phyloP scores from a whole-genome alignment of 257 asterid species.

The Solanum rostratum region DNA sequence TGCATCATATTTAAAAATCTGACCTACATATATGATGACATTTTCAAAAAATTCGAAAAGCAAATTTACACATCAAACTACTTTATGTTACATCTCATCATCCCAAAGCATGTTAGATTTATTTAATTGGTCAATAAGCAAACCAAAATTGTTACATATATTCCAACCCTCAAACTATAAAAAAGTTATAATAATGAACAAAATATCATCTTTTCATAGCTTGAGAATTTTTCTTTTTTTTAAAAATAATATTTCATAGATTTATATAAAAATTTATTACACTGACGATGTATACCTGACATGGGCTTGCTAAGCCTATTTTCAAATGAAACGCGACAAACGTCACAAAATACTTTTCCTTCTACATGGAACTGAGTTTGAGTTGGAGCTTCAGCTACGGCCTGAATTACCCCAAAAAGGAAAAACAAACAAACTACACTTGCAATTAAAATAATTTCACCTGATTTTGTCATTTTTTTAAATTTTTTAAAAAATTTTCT shows the following conservation, averaged over 20 bases:
- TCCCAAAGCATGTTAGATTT: background rate
- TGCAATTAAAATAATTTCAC: conserved; percentile 15
- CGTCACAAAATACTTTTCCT: conserved; percentile 65
- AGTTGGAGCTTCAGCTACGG: background rate
- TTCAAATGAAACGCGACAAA: conserved; percentile 53
- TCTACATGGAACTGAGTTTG: conserved; percentile 22
- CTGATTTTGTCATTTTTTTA: conserved; percentile 27
- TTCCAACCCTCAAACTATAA: background rate
- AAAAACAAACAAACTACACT: conserved; percentile 25
- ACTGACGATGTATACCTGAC: conserved; percentile 23
- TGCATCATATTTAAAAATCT: background rate
- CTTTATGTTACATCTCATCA: background rate
- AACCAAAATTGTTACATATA: background rate
- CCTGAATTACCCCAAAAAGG: conserved; percentile 7
- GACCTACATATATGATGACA: background rate
- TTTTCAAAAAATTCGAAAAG: background rate
- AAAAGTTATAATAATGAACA: background rate
- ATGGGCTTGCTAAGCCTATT: conserved; percentile 48
- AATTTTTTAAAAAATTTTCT: background rate
- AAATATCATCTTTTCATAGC: background rate
- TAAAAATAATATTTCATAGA: background rate
- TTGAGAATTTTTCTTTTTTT: background rate
- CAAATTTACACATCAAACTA: background rate
- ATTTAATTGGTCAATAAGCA: background rate
- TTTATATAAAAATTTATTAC: background rate